phyloP scores from a whole-genome alignment of 345 rosid genomes.

The Acer negundo region DNA sequence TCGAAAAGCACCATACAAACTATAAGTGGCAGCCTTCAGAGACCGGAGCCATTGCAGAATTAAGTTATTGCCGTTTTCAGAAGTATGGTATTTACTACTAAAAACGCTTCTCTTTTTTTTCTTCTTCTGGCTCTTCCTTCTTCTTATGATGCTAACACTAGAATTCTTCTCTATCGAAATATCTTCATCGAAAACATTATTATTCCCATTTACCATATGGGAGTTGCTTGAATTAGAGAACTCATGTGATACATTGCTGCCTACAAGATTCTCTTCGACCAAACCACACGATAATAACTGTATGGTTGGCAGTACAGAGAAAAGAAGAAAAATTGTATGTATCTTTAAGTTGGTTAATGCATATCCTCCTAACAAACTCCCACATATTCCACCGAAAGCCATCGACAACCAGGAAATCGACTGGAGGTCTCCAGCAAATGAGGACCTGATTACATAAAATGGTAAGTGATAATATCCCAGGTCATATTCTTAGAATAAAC shows the following conservation, averaged over 20 bases:
- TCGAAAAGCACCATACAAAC: constrained; percentile 66
- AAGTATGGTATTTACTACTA: constrained; percentile 29
- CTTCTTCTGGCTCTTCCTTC: constrained; percentile 74
- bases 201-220: constrained; percentile 43
- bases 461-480: constrained; percentile 5
- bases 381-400: constrained; percentile 92
- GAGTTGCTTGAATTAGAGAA: constrained; percentile 31
- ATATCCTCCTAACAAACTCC: constrained; percentile 90
- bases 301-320: constrained; percentile 64
- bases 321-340: constrained; percentile 74
- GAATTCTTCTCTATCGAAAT: constrained; percentile 39
- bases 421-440: constrained; percentile 96
- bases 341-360: constrained; percentile 71
- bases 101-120: constrained; percentile 31
- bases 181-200: constrained; percentile 37
- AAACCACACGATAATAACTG: constrained; percentile 79
- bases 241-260: constrained; percentile 34
- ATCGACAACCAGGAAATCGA: constrained; percentile 87
- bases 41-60: constrained; percentile 55
- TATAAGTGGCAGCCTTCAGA: constrained; percentile 64
- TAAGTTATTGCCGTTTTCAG: constrained; percentile 37
- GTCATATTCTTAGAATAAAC: background rate
- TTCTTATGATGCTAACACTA: constrained; percentile 42
- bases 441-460: constrained; percentile 53
- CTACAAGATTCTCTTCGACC: constrained; percentile 57